phyloP scores from a whole-genome alignment of 306 rosid species.

The Trifolium pratense region DNA sequence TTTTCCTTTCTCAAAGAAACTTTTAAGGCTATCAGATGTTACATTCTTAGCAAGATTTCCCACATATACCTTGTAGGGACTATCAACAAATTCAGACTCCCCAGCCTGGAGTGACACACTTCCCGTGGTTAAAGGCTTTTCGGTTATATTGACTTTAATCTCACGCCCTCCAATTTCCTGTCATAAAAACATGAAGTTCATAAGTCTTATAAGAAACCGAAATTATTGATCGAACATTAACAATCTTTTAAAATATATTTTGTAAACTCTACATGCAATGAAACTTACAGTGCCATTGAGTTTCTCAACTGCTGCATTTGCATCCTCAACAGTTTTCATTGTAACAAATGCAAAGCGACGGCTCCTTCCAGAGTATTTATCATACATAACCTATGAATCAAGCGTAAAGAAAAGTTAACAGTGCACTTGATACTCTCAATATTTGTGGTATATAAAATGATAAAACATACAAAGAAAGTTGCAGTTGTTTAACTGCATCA shows the following conservation, averaged over 20 bases:
- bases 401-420: conserved; percentile 28
- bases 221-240: neutral
- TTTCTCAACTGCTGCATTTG: conserved; percentile 76
- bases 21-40: conserved; percentile 68
- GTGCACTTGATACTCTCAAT: neutral
- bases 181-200: conserved; percentile 35
- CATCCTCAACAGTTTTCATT: conserved; percentile 82
- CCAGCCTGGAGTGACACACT: conserved; percentile 66
- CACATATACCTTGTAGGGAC: conserved; percentile 92
- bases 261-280: conserved; percentile 2
- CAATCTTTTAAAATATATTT: conserved; percentile 16
- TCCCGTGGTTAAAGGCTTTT: conserved; percentile 63
- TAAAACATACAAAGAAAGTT: conserved; percentile 4
- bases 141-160: conserved; percentile 84
- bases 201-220: conserved; percentile 21
- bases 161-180: conserved; percentile 89
- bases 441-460: neutral
- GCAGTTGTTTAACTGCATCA: conserved; percentile 18
- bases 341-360: conserved; percentile 92
- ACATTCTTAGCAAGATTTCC: conserved; percentile 90
- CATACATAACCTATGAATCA: conserved; percentile 82
- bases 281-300: conserved; percentile 84
- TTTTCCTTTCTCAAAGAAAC: conserved; percentile 68
- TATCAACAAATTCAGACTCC: conserved; percentile 75
- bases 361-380: conserved; percentile 89